Base-by-base conservation (phyloP, 1,284 basidiomycete species). In the Papiliotrema fonsecae region DNA sequence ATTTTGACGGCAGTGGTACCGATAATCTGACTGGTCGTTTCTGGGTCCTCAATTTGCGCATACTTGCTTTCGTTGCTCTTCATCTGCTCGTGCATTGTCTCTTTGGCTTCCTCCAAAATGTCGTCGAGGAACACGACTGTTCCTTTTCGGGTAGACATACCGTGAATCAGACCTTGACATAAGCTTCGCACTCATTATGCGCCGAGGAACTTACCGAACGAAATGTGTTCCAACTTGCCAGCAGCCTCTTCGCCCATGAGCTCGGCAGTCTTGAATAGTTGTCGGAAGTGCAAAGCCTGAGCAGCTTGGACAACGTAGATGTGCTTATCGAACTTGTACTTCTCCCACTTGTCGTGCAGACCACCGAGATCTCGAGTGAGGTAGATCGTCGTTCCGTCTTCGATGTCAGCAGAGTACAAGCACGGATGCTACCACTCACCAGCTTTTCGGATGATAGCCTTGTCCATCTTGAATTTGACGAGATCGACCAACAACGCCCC, bases 1-100 rank as follows among this genome's bases (percentile, higher is more conserved):
- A 99, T 93, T 79, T 98, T 98, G 67, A 99, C 86, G 6, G 91
- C 93, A 0, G 91, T 89, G 67, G 96, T 89, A 26, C 94, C 96
- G 49, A 97, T 84, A 70, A 97, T 88, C 61, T 82, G 81, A 53
- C 84, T 84, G 37, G 86, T 87, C 39, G 73, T 75, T 68, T 90
- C 86, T 0, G 93, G 93, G 74, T 98, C 84, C 67, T 91, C 88
- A 48, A 98, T 81, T 39, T 85, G 84, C 2, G 79, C 82, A 65
- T 96, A 97, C 76, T 98, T 98, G 51, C 83, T 89, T 74, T 90
- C 86, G 70, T 97, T 97, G 73, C 85, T 86, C 73, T 78, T 80
- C 96, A 99, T 98, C 71, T 94, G 89, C 56, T 93, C 90, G 75
- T 91, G 89, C 94, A 98, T 98, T 51, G 87, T 85, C 47, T 82